phyloP scores from a whole-genome alignment of 208 protist species.

The Crithidia acanthocephali region DNA sequence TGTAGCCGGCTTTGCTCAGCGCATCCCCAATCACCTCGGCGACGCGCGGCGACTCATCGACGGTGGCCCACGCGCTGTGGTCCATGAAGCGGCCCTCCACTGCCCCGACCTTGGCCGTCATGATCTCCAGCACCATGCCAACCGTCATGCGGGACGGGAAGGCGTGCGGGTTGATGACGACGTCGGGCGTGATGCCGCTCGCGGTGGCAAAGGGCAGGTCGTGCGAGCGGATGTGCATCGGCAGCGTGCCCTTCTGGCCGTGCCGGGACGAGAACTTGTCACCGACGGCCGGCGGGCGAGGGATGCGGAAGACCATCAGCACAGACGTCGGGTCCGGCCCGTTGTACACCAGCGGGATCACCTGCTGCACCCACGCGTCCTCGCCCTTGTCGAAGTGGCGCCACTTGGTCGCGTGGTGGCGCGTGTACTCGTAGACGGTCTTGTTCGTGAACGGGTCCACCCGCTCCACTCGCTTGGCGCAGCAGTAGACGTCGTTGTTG shows the following conservation, averaged over 20 bases:
- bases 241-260: slow-evolving; percentile 99
- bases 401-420: slow-evolving; percentile 87
- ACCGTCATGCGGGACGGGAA: slow-evolving; percentile 99
- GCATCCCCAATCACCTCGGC: slow-evolving; percentile 97
- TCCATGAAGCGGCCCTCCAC: slow-evolving; percentile 97
- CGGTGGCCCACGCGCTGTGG: slow-evolving; percentile 93
- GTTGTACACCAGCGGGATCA: slow-evolving; percentile 87
- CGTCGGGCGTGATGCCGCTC: slow-evolving; percentile 97
- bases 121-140: slow-evolving; percentile 98
- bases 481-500: slow-evolving; percentile 84
- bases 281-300: slow-evolving; percentile 97
- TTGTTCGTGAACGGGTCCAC: slow-evolving; percentile 78
- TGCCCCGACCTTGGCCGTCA: slow-evolving; percentile 97
- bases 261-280: slow-evolving; percentile 99
- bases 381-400: slow-evolving; percentile 93
- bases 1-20: slow-evolving; percentile 94
- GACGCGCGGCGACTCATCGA: slow-evolving; percentile 62
- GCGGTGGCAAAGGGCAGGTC: slow-evolving; percentile 96
- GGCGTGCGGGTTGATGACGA: slow-evolving; percentile 99
- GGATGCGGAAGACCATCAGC: slow-evolving; percentile 90
- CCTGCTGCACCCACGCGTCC: slow-evolving; percentile 88
- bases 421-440: slow-evolving; percentile 82
- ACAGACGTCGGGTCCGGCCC: slow-evolving; percentile 81
- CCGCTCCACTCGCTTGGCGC: slow-evolving; percentile 75
- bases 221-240: slow-evolving; percentile 92